phyloP scores from a whole-genome alignment of 2,329 filamentous ascomycete species.

The Verticillium dahliae region DNA sequence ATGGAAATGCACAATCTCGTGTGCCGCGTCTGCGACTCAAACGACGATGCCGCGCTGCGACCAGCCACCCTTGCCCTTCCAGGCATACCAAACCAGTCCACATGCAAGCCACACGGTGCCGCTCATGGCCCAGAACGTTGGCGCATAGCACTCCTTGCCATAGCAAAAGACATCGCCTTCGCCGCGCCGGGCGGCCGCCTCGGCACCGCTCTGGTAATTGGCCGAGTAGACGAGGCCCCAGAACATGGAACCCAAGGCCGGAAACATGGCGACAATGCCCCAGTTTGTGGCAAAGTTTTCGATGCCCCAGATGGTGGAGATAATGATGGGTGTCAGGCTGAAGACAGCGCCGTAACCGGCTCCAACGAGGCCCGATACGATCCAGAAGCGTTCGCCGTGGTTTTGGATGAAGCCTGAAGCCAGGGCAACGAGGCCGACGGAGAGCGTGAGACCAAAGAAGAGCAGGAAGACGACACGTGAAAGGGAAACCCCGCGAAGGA shows the following conservation, averaged over 20 bases:
- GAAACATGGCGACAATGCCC: slow-evolving; percentile 89
- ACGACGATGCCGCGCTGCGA: slow-evolving; percentile 66
- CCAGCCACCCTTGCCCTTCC: slow-evolving; percentile 76
- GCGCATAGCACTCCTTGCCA: slow-evolving; percentile 72
- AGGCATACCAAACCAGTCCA: slow-evolving; percentile 67
- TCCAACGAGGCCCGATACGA: slow-evolving; percentile 78
- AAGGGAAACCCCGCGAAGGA: slow-evolving; percentile 42
- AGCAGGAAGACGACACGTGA: slow-evolving; percentile 79
- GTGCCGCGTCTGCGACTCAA: slow-evolving; percentile 17
- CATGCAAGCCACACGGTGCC: slow-evolving; percentile 73
- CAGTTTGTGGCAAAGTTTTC: slow-evolving; percentile 99
- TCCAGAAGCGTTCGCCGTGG: slow-evolving; percentile 73
- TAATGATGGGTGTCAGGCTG: slow-evolving; percentile 81
- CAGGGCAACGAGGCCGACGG: slow-evolving; percentile 68
- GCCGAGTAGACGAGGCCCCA: slow-evolving; percentile 88
- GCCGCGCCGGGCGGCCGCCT: slow-evolving; percentile 20
- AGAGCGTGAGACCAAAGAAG: slow-evolving; percentile 66
- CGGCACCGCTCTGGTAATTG: slow-evolving; percentile 66
- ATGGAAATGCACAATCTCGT: neutral
- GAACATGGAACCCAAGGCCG: slow-evolving; percentile 77
- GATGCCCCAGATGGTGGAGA: slow-evolving; percentile 96
- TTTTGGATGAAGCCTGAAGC: slow-evolving; percentile 70
- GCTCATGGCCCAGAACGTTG: slow-evolving; percentile 82
- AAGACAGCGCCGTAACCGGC: slow-evolving; percentile 92
- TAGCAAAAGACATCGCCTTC: slow-evolving; percentile 63